Conservation (phyloP, 495 filamentous ascomycete genomes). For the Annulohypoxylon bovei region DNA sequence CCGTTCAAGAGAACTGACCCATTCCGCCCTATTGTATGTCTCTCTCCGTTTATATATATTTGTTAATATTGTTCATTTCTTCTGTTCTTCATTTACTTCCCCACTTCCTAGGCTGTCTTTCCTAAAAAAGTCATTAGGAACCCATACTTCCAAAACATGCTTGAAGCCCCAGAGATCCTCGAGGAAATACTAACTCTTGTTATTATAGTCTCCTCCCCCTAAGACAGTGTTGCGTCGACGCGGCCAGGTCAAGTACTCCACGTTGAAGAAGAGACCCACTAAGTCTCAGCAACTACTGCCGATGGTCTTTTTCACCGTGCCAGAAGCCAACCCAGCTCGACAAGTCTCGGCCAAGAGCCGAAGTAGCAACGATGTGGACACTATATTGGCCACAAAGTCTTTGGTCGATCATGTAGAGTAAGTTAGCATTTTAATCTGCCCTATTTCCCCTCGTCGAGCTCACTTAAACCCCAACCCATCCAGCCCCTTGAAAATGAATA, state of each 20-base stretch:
- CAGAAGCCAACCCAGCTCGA: background rate
- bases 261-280: background rate
- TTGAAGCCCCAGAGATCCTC: too few relatives aligned
- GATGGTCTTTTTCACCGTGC: constrained; percentile 19
- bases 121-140: too few relatives aligned
- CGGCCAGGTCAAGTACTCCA: background rate
- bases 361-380: constrained; percentile 16
- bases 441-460: background rate
- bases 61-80: too few relatives aligned
- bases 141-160: too few relatives aligned
- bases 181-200: background rate
- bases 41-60: too few relatives aligned
- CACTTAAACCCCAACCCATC: background rate
- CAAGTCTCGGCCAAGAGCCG: constrained; percentile 5
- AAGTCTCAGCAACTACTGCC: constrained; percentile 3
- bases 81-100: background rate
- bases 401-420: constrained; percentile 26
- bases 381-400: constrained; percentile 15
- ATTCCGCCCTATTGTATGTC: constrained; percentile 19
- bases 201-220: constrained; percentile 6
- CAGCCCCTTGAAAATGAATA: background rate
- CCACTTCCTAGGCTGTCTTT: background rate
- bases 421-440: background rate
- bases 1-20: constrained; percentile 17
- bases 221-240: background rate